These are phyloP conservation scores for Verticillium zaregamsianum DNA, from an alignment of 2,329 filamentous ascomycete genomes.

Conservation along the genomic window DNA sequence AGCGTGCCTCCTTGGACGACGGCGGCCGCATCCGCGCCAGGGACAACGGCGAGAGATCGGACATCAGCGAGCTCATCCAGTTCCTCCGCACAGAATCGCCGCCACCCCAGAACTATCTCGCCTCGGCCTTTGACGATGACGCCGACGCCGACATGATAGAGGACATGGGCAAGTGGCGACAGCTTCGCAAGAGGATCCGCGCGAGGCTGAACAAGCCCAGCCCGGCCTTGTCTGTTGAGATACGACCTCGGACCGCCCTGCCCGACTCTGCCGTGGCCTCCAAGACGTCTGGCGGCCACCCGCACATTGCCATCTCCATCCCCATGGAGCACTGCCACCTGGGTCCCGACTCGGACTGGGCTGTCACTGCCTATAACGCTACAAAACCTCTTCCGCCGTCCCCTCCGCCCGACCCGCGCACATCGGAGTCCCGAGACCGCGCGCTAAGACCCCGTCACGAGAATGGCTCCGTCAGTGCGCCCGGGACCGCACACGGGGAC, in stretches of 20 bases:
- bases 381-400: slow-evolving; percentile 17
- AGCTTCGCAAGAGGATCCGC: slow-evolving; percentile 33
- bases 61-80: slow-evolving; percentile 12
- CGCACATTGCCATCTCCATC: slow-evolving; percentile 59
- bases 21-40: slow-evolving; percentile 9
- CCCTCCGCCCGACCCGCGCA: slow-evolving; percentile 6
- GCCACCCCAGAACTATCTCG: slow-evolving; percentile 6
- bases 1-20: slow-evolving; percentile 1
- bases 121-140: slow-evolving; percentile 20
- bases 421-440: slow-evolving; percentile 8
- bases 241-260: slow-evolving; percentile 27
- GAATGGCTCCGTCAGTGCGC: slow-evolving; percentile 20
- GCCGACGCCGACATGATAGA: slow-evolving; percentile 19
- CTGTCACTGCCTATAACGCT: slow-evolving; percentile 12
- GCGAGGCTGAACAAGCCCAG: slow-evolving; percentile 7
- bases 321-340: slow-evolving; percentile 46
- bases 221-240: slow-evolving; percentile 17
- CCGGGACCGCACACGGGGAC: slow-evolving; percentile 31
- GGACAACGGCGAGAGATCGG: slow-evolving; percentile 9
- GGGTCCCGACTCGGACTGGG: slow-evolving; percentile 18
- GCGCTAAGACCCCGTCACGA: slow-evolving; percentile 4
- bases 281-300: slow-evolving; percentile 46
- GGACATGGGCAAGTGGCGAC: slow-evolving; percentile 33
- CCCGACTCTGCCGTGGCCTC: slow-evolving; percentile 54
- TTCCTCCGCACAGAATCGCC: slow-evolving; percentile 10